Evolutionary conservation across 208 protist genomes (phyloP).

Genomic region (Acanthamoeba polyphaga): DNA sequence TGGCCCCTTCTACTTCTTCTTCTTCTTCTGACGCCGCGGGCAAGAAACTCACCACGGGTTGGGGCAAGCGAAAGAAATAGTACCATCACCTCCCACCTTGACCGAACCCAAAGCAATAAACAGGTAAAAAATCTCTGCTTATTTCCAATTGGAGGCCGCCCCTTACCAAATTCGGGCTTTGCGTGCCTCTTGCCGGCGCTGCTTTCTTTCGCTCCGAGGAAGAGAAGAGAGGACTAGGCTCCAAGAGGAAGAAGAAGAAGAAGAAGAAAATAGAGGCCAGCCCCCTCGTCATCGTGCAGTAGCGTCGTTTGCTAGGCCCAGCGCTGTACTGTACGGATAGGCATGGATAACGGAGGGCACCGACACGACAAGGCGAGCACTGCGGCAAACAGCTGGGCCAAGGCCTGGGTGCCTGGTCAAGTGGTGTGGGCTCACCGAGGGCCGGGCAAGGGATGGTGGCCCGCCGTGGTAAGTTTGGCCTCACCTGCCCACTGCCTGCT

Average conservation of each 20-base stretch:
- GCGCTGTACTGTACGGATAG: too few relatives aligned
- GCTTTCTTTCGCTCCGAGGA: neutral
- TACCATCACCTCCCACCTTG: too few relatives aligned
- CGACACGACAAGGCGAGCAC: too few relatives aligned
- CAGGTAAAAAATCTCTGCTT: too few relatives aligned
- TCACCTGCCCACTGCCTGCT: too few relatives aligned
- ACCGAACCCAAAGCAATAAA: too few relatives aligned
- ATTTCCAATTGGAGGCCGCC: neutral
- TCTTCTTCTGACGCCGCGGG: neutral
- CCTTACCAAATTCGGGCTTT: neutral
- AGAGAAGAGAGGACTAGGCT: neutral
- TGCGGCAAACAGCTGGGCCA: neutral
- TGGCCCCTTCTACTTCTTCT: too few relatives aligned
- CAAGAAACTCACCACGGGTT: slow-evolving; percentile 46
- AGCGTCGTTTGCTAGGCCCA: too few relatives aligned
- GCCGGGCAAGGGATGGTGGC: neutral
- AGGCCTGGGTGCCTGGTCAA: slow-evolving; percentile 5
- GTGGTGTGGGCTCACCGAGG: neutral
- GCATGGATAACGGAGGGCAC: too few relatives aligned
- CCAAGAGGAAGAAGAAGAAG: too few relatives aligned
- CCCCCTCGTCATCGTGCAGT: too few relatives aligned
- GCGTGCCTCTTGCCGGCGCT: neutral
- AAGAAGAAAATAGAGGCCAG: too few relatives aligned
- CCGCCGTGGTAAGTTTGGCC: neutral
- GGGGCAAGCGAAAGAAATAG: slow-evolving; percentile 35